Evolutionary conservation across 2,329 filamentous ascomycete genomes (phyloP), one percentile per base, ranked within the genome.

Genomic region (Aspergillus latus): DNA sequence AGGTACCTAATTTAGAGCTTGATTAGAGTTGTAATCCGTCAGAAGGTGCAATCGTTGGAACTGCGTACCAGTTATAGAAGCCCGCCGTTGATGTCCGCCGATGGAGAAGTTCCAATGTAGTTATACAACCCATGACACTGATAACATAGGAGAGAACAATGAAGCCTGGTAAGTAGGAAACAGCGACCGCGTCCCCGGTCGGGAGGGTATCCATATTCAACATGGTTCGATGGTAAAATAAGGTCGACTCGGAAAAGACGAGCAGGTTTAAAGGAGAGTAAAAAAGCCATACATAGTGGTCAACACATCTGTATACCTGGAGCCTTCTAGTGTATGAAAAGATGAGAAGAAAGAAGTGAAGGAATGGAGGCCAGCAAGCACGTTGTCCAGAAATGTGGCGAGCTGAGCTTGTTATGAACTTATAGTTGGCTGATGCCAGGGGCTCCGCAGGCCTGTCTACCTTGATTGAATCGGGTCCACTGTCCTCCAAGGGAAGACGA

Each of bases 81-180:
- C 88, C 88, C 67, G 83, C 84, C 53, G 82, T 82, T 2, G 88
- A 85, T 1, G 88, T 91, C 63, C 89, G 81, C 57, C 89, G 80
- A 68, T 94, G 89, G 50, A 96, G 84, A 57, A 96, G 77, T 72
- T 96, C 92, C 32, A 96, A 79, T 0, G 91, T 92, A 3, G 90
- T 90, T 49, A 85, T 81, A 48, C 89, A 87, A 59, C 92, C 92
- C 61, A 89, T 78, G 60, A 89, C 84, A 67, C 90, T 94, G 62
- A 87, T 80, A 42, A 88, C 74, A 64, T 84, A 88, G 1, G 86
- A 88, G 8, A 90, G 79, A 26, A 87, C 80, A 10, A 93, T 81
- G 64, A 89, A 88, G 39, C 84, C 84, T 4, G 80, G 74, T 82
- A 85, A 49, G 54, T 72, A 71, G 2, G 63, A 65, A 40, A 69